phyloP scores from a whole-genome alignment of 2,329 filamentous ascomycete genomes.

The Hyphodiscus sp. region DNA sequence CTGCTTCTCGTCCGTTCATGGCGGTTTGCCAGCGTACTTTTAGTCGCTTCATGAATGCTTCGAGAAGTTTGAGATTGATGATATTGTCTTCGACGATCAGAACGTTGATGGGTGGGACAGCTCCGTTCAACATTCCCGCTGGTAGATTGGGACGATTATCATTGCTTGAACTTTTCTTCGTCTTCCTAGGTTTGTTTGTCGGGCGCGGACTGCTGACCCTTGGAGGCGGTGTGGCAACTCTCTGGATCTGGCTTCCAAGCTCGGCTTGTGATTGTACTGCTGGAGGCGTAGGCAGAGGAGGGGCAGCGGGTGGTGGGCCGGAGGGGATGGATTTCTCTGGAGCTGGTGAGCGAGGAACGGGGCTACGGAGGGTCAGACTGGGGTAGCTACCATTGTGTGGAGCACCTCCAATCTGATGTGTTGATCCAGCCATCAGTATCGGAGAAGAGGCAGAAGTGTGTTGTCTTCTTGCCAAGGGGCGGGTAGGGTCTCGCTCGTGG shows the following conservation, averaged over 20 bases:
- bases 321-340: conserved; percentile 40
- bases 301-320: conserved; percentile 37
- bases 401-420: conserved; percentile 4
- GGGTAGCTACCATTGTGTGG: conserved; percentile 24
- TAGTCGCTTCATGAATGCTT: conserved; percentile 90
- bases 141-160: conserved; percentile 43
- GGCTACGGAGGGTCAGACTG: not conserved
- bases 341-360: conserved; percentile 32
- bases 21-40: conserved; percentile 98
- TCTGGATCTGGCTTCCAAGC: conserved; percentile 32
- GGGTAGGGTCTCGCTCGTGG: conserved; percentile 31
- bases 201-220: conserved; percentile 43
- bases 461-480: conserved; percentile 60
- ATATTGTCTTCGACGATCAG: conserved; percentile 98
- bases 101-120: conserved; percentile 92
- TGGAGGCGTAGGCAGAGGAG: conserved; percentile 47
- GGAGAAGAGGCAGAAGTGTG: conserved; percentile 82
- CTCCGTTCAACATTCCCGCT: conserved; percentile 66
- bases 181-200: conserved; percentile 38
- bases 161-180: conserved; percentile 40
- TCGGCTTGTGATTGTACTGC: conserved; percentile 44
- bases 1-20: conserved; percentile 88
- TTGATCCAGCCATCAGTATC: conserved; percentile 47
- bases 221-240: conserved; percentile 37
- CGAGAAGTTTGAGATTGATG: conserved; percentile 89